Evolutionary conservation across 495 filamentous ascomycete genomes (phyloP), one percentile per base, ranked within the genome.

Genomic region (Penicillium diatomitis): DNA sequence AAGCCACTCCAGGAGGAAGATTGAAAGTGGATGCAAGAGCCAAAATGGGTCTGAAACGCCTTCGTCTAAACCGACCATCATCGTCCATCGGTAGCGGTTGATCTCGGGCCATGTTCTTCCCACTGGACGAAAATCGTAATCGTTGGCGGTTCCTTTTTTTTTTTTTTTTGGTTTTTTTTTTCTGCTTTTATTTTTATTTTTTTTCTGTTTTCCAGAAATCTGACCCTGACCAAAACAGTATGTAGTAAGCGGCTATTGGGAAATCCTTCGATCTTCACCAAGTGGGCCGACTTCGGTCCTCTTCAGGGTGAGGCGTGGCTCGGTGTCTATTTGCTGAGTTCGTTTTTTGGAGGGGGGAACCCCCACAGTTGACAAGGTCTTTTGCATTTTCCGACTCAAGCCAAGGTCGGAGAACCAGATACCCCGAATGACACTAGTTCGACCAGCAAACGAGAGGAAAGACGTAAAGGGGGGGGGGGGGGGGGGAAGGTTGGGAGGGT

Each of bases 301-400:
- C 20, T 32, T 44, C 41, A 44, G 32, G 27, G 41, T n/a, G 30
- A 46, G 31, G 31, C 29, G n/a, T 33, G 35, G 49, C n/a, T 11
- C 44, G 28, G 44, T 54, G 46, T 50, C 48, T 20, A 44, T 11
- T 44, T 44, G 32, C 31, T 20, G 20, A 20, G 20, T 20, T 20
- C 20, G 20, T 20, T 20, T 20, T 20, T 20, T 20, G n/a, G n/a
- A n/a, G n/a, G n/a, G n/a, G 20, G 20, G 20, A 43, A 41, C 47
- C 53, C 47, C 53, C 57, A 60, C 53, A 54, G 37, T 4, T 60
- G 53, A 56, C 57, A 60, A 40, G 46, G 52, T 49, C 43, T 34
- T 38, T 32, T 50, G 50, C 47, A 47, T 53, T 44, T 28, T 51
- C 48, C 51, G 48, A 35, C 45, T 35, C 40, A 56, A 47, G 49